Percentiles rank a stretch among this genome's conserved stretches.
Conservation (phyloP, 345 rosid species). For the Moricandia arvensis region DNA sequence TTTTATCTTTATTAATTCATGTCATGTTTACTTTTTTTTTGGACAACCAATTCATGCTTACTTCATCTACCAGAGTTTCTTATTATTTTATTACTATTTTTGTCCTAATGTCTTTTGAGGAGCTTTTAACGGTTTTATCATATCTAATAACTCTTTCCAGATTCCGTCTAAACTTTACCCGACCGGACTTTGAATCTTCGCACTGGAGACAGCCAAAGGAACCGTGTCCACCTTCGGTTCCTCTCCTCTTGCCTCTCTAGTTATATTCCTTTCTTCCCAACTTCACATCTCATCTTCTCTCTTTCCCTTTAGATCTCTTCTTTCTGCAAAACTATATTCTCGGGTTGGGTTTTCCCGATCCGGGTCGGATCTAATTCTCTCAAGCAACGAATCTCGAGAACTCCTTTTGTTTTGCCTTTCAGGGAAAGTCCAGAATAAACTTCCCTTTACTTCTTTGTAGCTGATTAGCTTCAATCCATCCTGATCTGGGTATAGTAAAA, state of each 20-base stretch:
- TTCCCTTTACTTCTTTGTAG: conserved; percentile 4
- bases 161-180: conserved; percentile 36
- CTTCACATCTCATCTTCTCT: conserved; percentile 9
- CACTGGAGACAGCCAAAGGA: conserved; percentile 34
- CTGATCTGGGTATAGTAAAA: conserved; percentile 19
- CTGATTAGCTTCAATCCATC: conserved; percentile 25
- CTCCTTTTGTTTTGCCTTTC: conserved; percentile 23
- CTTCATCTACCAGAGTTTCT: too few relatives aligned
- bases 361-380: conserved; percentile 40
- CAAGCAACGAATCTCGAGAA: conserved; percentile 38
- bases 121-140: conserved; percentile 34
- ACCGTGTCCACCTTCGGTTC: conserved; percentile 35
- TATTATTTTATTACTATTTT: too few relatives aligned
- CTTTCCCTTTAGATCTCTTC: conserved; percentile 31
- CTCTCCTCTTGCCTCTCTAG: conserved; percentile 19
- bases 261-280: conserved; percentile 28
- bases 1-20: too few relatives aligned
- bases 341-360: conserved; percentile 34
- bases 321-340: conserved; percentile 13
- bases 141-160: conserved; percentile 14
- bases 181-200: conserved; percentile 39
- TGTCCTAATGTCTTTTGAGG: conserved; percentile 11
- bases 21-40: too few relatives aligned
- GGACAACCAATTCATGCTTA: too few relatives aligned
- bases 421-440: conserved; percentile 21